Conservation (phyloP, 306 rosid species). For the Rubus idaeus region DNA sequence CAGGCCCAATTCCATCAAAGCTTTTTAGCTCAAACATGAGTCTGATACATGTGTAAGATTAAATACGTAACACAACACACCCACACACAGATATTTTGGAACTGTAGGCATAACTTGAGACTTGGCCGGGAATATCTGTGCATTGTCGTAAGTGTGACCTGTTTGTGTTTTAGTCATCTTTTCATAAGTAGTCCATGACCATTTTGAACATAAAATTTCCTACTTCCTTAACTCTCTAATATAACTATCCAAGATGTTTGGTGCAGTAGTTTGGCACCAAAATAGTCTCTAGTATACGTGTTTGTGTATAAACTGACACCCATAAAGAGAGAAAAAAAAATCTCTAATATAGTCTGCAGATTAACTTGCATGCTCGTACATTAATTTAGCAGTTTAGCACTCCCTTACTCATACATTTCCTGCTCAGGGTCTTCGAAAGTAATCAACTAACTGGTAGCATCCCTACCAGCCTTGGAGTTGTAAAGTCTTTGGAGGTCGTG, state of each 20-base stretch:
- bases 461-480: conserved; percentile 59
- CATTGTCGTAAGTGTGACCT: background rate
- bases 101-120: background rate
- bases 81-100: background rate
- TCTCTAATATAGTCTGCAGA: background rate
- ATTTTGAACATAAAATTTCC: background rate
- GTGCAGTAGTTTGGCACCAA: no score
- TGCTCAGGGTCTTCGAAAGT: conserved; percentile 31
- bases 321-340: no score
- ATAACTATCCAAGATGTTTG: no score
- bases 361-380: background rate
- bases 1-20: conserved; percentile 48
- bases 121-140: background rate
- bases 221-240: background rate
- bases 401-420: background rate
- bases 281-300: no score
- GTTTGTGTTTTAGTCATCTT: background rate
- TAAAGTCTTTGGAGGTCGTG: conserved; percentile 49
- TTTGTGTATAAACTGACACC: no score
- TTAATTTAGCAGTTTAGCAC: no score
- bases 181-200: background rate
- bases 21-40: conserved; percentile 60
- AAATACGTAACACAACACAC: background rate
- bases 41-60: conserved; percentile 62
- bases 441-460: conserved; percentile 53